Conservation (phyloP, 768 basidiomycete species). For the Termitomyces titanicus region DNA sequence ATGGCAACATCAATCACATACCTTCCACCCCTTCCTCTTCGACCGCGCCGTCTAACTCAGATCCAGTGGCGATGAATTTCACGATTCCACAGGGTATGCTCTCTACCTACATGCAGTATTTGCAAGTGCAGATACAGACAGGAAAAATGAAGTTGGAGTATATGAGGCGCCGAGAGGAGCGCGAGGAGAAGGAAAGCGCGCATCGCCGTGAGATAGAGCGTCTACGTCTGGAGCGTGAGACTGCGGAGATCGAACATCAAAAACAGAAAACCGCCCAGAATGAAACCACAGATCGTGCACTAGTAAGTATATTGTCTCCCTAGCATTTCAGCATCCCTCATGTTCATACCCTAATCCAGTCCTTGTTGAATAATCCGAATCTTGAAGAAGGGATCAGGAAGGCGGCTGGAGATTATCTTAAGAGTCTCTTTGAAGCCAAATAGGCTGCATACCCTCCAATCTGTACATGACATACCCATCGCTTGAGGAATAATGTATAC, state of each 20-base stretch:
- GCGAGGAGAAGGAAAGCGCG: slow-evolving; percentile 58
- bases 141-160: slow-evolving; percentile 70
- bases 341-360: slow-evolving; percentile 26
- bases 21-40: slow-evolving; percentile 16
- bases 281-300: slow-evolving; percentile 64
- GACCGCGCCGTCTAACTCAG: slow-evolving; percentile 19
- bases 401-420: slow-evolving; percentile 69
- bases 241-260: slow-evolving; percentile 50
- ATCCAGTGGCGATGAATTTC: slow-evolving; percentile 44
- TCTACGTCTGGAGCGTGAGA: slow-evolving; percentile 51
- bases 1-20: slow-evolving; percentile 9
- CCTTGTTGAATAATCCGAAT: slow-evolving; percentile 54
- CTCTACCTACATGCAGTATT: slow-evolving; percentile 51
- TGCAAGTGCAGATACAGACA: slow-evolving; percentile 67
- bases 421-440: slow-evolving; percentile 54
- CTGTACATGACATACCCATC: slow-evolving; percentile 2
- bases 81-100: slow-evolving; percentile 56
- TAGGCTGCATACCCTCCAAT: slow-evolving; percentile 14
- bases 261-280: slow-evolving; percentile 46
- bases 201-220: slow-evolving; percentile 52
- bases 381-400: slow-evolving; percentile 61
- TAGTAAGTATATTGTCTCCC: slow-evolving; percentile 31
- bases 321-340: background rate
- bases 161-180: slow-evolving; percentile 60
- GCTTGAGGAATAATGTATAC: slow-evolving; percentile 9